phyloP scores from a whole-genome alignment of 1,284 basidiomycete species.

The Cutaneotrichosporon sp. region DNA sequence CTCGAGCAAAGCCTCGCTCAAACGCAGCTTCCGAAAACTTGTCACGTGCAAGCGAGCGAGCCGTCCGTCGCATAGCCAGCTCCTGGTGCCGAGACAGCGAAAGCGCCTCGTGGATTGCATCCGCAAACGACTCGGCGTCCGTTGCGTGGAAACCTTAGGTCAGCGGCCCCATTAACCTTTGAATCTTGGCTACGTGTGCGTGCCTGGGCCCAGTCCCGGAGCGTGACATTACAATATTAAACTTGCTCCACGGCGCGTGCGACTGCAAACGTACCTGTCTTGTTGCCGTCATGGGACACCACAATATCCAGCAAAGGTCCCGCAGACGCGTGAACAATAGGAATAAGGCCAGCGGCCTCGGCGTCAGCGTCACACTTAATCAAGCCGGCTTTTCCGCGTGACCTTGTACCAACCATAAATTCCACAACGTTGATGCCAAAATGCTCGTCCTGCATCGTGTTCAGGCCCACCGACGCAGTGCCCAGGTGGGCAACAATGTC shows the following conservation, averaged over 20 bases:
- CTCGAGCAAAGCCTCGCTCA: conserved; percentile 64
- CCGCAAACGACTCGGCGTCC: conserved; percentile 67
- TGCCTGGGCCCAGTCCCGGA: neutral
- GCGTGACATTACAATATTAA: too few species aligned
- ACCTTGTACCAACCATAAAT: conserved; percentile 70
- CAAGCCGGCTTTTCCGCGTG: conserved; percentile 4
- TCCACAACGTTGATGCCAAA: conserved; percentile 99
- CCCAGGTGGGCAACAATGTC: conserved; percentile 69
- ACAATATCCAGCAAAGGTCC: conserved; percentile 91
- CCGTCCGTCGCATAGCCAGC: conserved; percentile 64
- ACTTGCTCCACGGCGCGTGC: neutral
- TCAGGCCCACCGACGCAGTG: conserved; percentile 76
- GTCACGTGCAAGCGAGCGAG: conserved; percentile 66
- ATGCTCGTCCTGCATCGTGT: conserved; percentile 98
- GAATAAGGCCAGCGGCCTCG: conserved; percentile 89
- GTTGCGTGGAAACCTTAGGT: conserved; percentile 76
- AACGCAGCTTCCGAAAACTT: conserved; percentile 77
- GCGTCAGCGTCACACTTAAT: neutral
- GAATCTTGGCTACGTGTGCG: neutral
- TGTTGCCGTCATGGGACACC: conserved; percentile 66
- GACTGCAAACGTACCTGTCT: conserved; percentile 60
- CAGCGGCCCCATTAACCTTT: neutral
- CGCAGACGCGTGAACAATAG: conserved; percentile 87
- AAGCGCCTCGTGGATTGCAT: conserved; percentile 66
- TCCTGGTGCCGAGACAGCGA: conserved; percentile 61